Base-by-base conservation (phyloP, 169 alveolate genomes). In the Eimeria falciformis region DNA sequence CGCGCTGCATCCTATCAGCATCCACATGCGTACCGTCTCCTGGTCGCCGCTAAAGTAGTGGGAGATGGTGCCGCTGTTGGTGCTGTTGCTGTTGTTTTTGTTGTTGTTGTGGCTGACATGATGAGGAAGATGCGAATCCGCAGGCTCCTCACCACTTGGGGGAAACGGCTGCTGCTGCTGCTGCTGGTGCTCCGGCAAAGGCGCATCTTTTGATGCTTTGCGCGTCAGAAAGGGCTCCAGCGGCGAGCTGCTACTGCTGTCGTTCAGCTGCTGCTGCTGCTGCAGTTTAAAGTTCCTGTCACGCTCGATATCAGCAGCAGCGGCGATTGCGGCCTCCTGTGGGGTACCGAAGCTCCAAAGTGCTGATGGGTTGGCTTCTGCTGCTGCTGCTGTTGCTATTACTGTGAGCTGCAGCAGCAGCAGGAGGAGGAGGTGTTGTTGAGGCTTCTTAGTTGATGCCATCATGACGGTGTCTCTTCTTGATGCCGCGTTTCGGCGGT, bases 171-270 rank as follows among this genome's bases (percentile, higher is more conserved):
- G 4, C 14, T 66, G 45, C 37, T 25, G 78, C 43, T 66, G 78
- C 78, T n/a, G 78, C 45, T 66, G 45, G 14, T n/a, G 27, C 78
- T 66, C 47, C 78, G 23, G 78, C 46, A 46, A n/a, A 5, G 78
- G 14, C 78, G 23, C 78, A 23, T 66, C 78, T 3, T 12, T 18
- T 18, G 21, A 12, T 18, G 78, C 78, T 66, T 46, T 66, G 78
- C 78, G 23, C 45, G 0, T 23, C 17, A 58, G 69, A 58, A 5
- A 18, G 47, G 6, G 45, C 78, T 66, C 46, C 46, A 27, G n/a
- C n/a, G n/a, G n/a, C n/a, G n/a, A n/a, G 45, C 78, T 66, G 46
- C 47, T 66, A n/a, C 27, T 66, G 78, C 78, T 66, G 78, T 33
- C n/a, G n/a, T 66, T 21, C 78, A 27, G 78, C 78, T 66, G 78